Base-by-base conservation (phyloP, 225 moss, liverwort and hornwort species). In the Lunularia cruciata region DNA sequence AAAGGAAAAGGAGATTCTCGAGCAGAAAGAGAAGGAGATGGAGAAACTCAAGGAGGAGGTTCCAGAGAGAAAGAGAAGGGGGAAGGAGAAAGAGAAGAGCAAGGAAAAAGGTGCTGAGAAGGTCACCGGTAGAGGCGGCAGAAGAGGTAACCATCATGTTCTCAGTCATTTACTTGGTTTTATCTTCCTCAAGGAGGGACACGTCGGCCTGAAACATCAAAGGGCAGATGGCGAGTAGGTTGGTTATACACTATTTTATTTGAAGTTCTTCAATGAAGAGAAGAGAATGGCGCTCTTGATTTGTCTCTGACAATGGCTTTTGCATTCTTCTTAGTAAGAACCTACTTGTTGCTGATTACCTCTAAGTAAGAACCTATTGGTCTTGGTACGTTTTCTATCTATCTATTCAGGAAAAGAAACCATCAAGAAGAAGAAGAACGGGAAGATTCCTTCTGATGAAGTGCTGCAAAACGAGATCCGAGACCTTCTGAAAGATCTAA, bases 381-480 rank as follows among this genome's bases (percentile, higher is more conserved):
- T 3, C 38, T 26, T n/a, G n/a, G n/a, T n/a, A n/a, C n/a, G n/a
- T 43, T 57, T 57, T 23, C 5, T 19, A 22, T 37, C 11, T 8
- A 52, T 20, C 1, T 51, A 22, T 48, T 52, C 52, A 67, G 67
- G 76, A 70, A 45, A 76, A 77, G 57, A 81, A 74, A 33, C 47
- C 31, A 65, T 52, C 3, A 92, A 86, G 77, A 79, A 84, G 63
- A 61, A 78, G 45, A 72, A 38, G 67, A 63, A 3, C 15, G 59
- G 71, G 7, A 62, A 52, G 10, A 75, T 75, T 16, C 89, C 89
- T 45, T 73, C 85, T 7, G 92, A 92, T 79, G 77, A 79, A 19
- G 73, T 88, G 66, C 72, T 93, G 57, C 90, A 88, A 66, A 72
- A 48, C 25, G 79, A 81, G 72, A 93, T 93, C 47, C 84, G 84